Evolutionary conservation across 2,329 filamentous ascomycete genomes (phyloP).

Genomic region (Nemania serpens): DNA sequence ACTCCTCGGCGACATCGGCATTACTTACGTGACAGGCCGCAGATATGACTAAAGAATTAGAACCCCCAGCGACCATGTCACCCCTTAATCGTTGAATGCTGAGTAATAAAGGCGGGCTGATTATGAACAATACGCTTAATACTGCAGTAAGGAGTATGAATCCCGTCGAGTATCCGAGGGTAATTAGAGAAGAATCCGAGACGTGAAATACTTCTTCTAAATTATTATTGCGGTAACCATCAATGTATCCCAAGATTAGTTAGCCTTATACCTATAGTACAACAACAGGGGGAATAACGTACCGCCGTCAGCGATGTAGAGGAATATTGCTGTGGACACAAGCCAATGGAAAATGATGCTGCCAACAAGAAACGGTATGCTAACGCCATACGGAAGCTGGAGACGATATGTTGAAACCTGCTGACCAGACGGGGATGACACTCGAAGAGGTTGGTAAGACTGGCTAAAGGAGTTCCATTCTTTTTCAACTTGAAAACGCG

Average conservation of each 20-base stretch:
- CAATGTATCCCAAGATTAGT: not conserved
- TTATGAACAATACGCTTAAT: not conserved
- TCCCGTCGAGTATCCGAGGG: not conserved
- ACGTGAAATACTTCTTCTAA: not conserved
- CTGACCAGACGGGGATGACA: slow-evolving; percentile 1
- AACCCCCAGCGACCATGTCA: not conserved
- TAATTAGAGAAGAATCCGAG: not conserved
- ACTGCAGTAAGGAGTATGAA: not conserved
- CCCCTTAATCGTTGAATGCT: not conserved
- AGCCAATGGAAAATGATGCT: slow-evolving; percentile 1
- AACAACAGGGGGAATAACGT: not conserved
- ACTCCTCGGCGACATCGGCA: not conserved
- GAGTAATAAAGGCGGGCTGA: not conserved
- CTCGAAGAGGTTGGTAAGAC: not conserved
- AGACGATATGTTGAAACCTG: slow-evolving; percentile 11
- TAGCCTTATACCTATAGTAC: not conserved
- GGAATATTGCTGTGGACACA: not conserved
- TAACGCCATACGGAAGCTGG: slow-evolving; percentile 5
- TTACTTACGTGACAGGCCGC: slow-evolving; percentile 4
- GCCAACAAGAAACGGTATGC: not conserved
- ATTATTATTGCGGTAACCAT: not conserved
- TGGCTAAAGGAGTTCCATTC: slow-evolving; percentile 8
- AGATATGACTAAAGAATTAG: slow-evolving; percentile 9
- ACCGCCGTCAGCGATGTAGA: slow-evolving; percentile 3
- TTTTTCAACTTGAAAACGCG: slow-evolving; percentile 1